Conservation (phyloP, 106 monocot species). For the Allium fistulosum region DNA sequence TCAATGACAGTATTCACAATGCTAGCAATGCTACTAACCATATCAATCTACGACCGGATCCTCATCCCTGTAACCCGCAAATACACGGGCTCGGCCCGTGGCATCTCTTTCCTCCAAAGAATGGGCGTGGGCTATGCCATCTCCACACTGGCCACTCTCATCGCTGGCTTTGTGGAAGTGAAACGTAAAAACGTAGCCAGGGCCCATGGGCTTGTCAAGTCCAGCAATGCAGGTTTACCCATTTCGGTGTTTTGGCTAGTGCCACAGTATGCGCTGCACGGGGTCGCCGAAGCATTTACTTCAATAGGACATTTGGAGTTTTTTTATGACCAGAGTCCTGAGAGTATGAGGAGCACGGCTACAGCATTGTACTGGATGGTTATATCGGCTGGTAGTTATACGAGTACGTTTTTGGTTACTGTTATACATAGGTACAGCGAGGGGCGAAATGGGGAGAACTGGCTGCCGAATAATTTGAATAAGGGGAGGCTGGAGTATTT, state of each 20-base stretch:
- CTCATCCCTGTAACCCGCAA: conserved; percentile 58
- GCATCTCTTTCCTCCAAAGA: conserved; percentile 67
- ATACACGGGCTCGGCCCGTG: conserved; percentile 49
- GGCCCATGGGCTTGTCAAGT: background rate
- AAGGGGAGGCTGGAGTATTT: conserved; percentile 62
- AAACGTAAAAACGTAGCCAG: conserved; percentile 12
- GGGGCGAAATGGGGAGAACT: conserved; percentile 32
- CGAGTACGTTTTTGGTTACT: conserved; percentile 48
- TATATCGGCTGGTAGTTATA: conserved; percentile 65
- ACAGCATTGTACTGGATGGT: conserved; percentile 71
- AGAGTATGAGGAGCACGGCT: conserved; percentile 89
- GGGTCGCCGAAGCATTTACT: conserved; percentile 64
- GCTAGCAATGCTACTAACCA: conserved; percentile 59
- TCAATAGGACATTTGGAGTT: conserved; percentile 81
- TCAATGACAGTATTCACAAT: conserved; percentile 82
- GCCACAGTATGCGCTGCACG: conserved; percentile 79
- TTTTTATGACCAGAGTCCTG: conserved; percentile 86
- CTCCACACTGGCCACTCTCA: conserved; percentile 39
- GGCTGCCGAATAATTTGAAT: conserved; percentile 71
- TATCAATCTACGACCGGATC: conserved; percentile 72
- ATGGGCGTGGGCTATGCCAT: conserved; percentile 68
- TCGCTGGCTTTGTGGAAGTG: conserved; percentile 61
- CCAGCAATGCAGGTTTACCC: background rate
- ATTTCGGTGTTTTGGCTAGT: conserved; percentile 72
- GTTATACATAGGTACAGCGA: conserved; percentile 48